phyloP scores from a whole-genome alignment of 2,329 filamentous ascomycete genomes.

The Thermothelomyces thermophilus region DNA sequence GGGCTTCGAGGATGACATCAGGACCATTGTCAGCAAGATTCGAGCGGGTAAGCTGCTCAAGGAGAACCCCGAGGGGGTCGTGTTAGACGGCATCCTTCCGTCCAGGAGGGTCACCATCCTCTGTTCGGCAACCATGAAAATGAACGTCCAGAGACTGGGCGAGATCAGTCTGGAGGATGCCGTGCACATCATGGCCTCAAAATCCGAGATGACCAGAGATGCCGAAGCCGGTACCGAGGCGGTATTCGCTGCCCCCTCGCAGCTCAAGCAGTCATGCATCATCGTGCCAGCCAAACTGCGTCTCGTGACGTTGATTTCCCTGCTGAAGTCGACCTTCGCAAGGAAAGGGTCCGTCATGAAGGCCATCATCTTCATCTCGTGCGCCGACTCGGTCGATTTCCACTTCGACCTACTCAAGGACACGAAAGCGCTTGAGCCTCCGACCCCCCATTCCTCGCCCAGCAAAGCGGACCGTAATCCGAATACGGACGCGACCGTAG shows the following conservation, averaged over 20 bases:
- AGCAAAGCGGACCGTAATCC: conserved; percentile 22
- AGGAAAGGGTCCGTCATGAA: conserved; percentile 92
- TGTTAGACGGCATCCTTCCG: conserved; percentile 59
- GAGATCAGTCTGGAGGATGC: conserved; percentile 95
- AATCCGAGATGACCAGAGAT: conserved; percentile 41
- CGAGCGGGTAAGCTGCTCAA: conserved; percentile 56
- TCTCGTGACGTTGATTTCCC: conserved; percentile 76
- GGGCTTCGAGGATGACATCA: conserved; percentile 91
- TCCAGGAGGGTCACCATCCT: conserved; percentile 77
- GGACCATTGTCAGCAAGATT: conserved; percentile 75
- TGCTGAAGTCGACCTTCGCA: conserved; percentile 81
- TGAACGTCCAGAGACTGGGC: conserved; percentile 88
- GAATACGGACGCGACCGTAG: conserved; percentile 49
- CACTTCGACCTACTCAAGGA: conserved; percentile 76
- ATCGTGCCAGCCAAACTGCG: conserved; percentile 85
- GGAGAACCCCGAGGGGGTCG: conserved; percentile 51
- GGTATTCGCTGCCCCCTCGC: conserved; percentile 75
- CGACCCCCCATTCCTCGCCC: conserved; percentile 24
- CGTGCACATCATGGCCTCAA: conserved; percentile 69
- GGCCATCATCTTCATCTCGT: conserved; percentile 92
- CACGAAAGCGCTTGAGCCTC: conserved; percentile 27
- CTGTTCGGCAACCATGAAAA: conserved; percentile 96
- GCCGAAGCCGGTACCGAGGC: conserved; percentile 43
- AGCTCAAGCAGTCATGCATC: conserved; percentile 87
- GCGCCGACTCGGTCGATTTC: conserved; percentile 94